phyloP scores from a whole-genome alignment of 2,329 filamentous ascomycete genomes.

The Exophiala sp. region DNA sequence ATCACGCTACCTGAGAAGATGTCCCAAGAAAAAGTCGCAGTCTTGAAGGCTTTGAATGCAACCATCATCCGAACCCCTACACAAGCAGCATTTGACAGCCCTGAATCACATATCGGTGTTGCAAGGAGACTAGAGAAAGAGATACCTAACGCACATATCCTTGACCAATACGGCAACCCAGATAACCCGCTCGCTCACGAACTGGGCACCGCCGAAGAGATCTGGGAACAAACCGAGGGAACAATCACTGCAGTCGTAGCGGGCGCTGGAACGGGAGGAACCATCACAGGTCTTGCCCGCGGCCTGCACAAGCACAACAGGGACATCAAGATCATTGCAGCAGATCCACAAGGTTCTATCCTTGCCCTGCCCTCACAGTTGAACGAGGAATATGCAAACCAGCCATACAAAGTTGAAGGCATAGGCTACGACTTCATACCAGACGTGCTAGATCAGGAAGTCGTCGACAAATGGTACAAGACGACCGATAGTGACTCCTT shows the following conservation, averaged over 20 bases:
- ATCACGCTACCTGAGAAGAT: constrained; percentile 99
- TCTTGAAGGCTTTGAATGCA: constrained; percentile 86
- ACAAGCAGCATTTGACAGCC: constrained; percentile 88
- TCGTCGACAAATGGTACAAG: constrained; percentile 96
- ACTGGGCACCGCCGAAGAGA: constrained; percentile 89
- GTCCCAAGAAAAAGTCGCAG: constrained; percentile 96
- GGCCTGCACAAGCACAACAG: constrained; percentile 85
- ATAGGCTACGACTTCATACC: constrained; percentile 99
- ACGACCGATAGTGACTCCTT: constrained; percentile 92
- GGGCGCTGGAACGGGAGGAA: constrained; percentile 92
- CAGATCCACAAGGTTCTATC: constrained; percentile 89
- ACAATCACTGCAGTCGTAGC: constrained; percentile 80
- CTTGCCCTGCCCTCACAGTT: constrained; percentile 75
- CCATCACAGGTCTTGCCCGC: constrained; percentile 81
- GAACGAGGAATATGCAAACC: constrained; percentile 76
- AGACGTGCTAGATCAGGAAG: constrained; percentile 76
- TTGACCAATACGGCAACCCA: constrained; percentile 90
- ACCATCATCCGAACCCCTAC: constrained; percentile 98
- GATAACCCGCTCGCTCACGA: constrained; percentile 96
- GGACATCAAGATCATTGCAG: constrained; percentile 82
- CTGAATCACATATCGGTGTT: constrained; percentile 96
- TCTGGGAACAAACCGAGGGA: constrained; percentile 86
- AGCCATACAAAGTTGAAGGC: constrained; percentile 94
- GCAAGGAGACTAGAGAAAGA: constrained; percentile 87
- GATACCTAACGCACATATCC: constrained; percentile 92